Percentiles rank a stretch among this genome's conserved stretches.
Evolutionary conservation across 225 moss, liverwort and hornwort species (phyloP).

Genomic region (Physcomitrellopsis africana): DNA sequence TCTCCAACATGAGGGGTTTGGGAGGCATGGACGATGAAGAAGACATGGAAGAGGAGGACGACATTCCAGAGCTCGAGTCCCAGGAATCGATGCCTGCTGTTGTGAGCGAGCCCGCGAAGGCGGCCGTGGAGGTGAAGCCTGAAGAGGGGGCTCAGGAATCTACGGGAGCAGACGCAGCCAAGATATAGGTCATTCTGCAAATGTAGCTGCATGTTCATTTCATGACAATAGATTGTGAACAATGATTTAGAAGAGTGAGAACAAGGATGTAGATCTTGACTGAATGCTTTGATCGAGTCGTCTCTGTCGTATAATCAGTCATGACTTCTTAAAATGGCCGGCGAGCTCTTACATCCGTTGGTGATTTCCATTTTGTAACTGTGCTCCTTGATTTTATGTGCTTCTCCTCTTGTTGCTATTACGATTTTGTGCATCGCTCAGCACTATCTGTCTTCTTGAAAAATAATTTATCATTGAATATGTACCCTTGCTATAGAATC

Average conservation of each 20-base stretch:
- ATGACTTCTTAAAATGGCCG: constrained; percentile 33
- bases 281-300: constrained; percentile 25
- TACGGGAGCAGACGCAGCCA: constrained; percentile 31
- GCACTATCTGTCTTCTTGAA: no score
- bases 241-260: constrained; percentile 51
- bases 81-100: not conserved
- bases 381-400: constrained; percentile 2
- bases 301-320: constrained; percentile 46
- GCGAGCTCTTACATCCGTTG: constrained; percentile 43
- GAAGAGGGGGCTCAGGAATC: constrained; percentile 40
- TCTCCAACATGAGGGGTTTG: constrained; percentile 10
- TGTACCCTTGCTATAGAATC: no score
- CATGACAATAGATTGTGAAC: constrained; percentile 38
- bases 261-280: constrained; percentile 35
- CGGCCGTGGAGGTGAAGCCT: constrained; percentile 25
- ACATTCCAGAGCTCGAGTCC: constrained; percentile 41
- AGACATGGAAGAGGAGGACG: constrained; percentile 48
- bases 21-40: constrained; percentile 47
- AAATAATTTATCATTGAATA: no score
- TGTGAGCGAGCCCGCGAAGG: constrained; percentile 28
- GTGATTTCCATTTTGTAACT: constrained; percentile 31
- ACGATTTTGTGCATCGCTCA: no score
- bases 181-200: constrained; percentile 36
- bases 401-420: not conserved
- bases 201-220: constrained; percentile 36